Base-by-base conservation (phyloP, 2,329 filamentous ascomycete genomes). In the Dothiorella sarmentorum region DNA sequence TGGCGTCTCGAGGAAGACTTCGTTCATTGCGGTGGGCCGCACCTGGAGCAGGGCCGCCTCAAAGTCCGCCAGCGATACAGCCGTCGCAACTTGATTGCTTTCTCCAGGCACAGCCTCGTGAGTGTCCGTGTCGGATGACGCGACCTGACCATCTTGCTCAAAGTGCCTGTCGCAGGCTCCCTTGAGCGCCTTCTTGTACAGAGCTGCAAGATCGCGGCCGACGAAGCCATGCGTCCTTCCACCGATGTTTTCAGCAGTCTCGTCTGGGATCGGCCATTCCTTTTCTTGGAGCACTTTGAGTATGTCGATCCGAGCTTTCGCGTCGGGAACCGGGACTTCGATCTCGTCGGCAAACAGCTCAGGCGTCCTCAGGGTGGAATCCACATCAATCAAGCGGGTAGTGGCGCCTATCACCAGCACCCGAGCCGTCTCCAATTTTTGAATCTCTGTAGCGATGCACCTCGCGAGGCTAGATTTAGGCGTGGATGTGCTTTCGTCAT, bases 191-290 rank as follows among this genome's bases (percentile, higher is more conserved):
- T 59, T 59, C 27, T 59, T 55, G 40, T 59, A 55, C 27, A 97
- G 77, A 13, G 80, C 82, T n/a, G 78, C 76, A 1, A 97, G 77
- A 69, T 97, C 92, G 1, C 83, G 82, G 4, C 89, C 88, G 29
- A 90, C 95, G 71, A 90, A 97, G 3, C 92, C 93, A 67, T 97
- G 91, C 0, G 92, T 95, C 58, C 85, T 84, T 61, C 89, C 83
- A 40, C 87, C 87, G 42, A 96, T 75, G 17, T 80, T 75, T 3
- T 80, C 74, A 17, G 91, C 74, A 9, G 85, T 75, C 1, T 74
- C 73, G 3, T 86, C 78, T 4, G 52, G 64, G 61, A 24, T 62
- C 44, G 17, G 55, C 35, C 38, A 62, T 56, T 73, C 77, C 7
- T 53, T 26, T 17, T 58, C 47, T 29, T 52, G 43, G 18, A 58